Conservation (phyloP, 2,329 filamentous ascomycete genomes). For the Coniochaeta ligniaria region DNA sequence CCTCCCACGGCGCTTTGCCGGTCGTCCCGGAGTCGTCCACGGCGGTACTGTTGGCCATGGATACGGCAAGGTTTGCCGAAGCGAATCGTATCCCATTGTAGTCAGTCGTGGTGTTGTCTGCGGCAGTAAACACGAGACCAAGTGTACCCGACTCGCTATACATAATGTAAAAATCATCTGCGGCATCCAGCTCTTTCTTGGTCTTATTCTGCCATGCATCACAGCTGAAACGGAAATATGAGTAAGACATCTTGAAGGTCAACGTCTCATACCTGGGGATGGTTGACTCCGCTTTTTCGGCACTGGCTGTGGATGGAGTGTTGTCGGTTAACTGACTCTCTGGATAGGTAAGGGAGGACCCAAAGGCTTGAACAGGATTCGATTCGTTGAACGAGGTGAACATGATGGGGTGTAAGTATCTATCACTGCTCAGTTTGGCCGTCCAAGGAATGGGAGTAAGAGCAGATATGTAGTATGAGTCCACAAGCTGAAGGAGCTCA, state of each 20-base stretch:
- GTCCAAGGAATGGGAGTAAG: neutral
- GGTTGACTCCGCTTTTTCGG: neutral
- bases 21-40: neutral
- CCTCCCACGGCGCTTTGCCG: neutral
- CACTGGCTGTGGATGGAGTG: neutral
- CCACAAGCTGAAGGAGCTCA: neutral
- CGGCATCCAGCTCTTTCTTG: neutral
- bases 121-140: neutral
- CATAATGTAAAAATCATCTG: neutral
- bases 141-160: neutral
- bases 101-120: neutral
- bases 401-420: neutral
- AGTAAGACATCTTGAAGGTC: slow-evolving; percentile 7
- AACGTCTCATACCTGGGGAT: neutral
- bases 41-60: no score
- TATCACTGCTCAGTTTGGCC: neutral
- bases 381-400: no score
- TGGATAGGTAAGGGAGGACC: neutral
- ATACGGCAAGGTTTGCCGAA: slow-evolving; percentile 4
- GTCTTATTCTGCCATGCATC: slow-evolving; percentile 5
- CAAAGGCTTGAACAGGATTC: neutral
- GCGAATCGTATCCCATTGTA: neutral
- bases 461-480: neutral
- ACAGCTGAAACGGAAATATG: slow-evolving; percentile 9
- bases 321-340: neutral